Conservation (phyloP, 208 protist genomes). For the Acanthamoeba polyphaga region DNA sequence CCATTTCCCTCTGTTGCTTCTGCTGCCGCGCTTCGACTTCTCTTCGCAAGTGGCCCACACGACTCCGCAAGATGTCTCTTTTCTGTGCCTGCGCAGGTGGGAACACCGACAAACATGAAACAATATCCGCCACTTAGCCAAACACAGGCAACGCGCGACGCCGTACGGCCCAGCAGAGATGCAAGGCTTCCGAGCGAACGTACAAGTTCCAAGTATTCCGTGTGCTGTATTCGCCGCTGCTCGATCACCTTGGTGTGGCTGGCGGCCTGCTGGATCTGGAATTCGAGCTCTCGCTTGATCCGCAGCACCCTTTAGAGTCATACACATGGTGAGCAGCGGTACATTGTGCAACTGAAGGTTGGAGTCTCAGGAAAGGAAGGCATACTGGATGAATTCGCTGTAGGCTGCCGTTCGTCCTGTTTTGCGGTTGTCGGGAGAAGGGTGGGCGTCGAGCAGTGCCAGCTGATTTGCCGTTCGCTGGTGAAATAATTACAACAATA, state of each 20-base stretch:
- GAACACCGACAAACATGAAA: background rate
- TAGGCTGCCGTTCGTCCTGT: constrained; percentile 42
- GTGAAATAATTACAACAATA: background rate
- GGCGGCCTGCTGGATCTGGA: background rate
- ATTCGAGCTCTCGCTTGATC: constrained; percentile 26
- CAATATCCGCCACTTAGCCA: background rate
- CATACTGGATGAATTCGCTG: constrained; percentile 35
- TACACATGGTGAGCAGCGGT: background rate
- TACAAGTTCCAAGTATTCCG: constrained; percentile 39
- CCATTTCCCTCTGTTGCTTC: background rate
- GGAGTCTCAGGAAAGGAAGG: background rate
- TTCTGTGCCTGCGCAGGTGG: background rate
- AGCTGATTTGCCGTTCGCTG: constrained; percentile 47
- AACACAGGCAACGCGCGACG: too few species aligned
- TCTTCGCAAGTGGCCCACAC: background rate
- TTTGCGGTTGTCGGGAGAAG: constrained; percentile 39
- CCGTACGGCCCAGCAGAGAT: too few species aligned
- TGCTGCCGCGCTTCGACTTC: background rate
- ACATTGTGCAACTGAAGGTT: background rate
- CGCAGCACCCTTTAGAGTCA: background rate
- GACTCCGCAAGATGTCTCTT: constrained; percentile 43
- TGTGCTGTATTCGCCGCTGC: background rate
- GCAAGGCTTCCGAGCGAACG: background rate
- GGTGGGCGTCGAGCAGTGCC: background rate
- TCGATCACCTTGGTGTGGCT: background rate